Evolutionary conservation across 1,284 basidiomycete genomes (phyloP).

Genomic region (Papiliotrema flavescens): DNA sequence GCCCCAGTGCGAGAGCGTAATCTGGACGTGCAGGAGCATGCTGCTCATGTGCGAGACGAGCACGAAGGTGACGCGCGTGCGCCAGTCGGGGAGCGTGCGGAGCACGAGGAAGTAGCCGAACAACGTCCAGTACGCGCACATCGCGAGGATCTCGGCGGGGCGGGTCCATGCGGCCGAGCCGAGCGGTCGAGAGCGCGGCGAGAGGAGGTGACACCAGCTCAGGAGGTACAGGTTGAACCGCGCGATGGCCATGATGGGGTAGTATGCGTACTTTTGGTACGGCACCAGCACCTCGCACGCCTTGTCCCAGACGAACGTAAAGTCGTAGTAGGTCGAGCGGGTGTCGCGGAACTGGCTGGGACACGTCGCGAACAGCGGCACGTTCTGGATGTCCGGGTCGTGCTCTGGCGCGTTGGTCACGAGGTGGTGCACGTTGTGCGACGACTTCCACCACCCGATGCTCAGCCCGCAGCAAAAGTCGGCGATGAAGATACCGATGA

Average conservation of each 20-base stretch:
- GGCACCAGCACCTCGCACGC: constrained; percentile 30
- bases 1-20: constrained; percentile 49
- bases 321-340: constrained; percentile 23
- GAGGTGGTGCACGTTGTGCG: constrained; percentile 46
- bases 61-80: constrained; percentile 40
- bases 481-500: constrained; percentile 40
- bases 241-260: constrained; percentile 43
- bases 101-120: constrained; percentile 40
- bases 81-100: constrained; percentile 29
- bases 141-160: constrained; percentile 27
- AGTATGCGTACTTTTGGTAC: constrained; percentile 45
- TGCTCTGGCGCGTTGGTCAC: constrained; percentile 37
- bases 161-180: constrained; percentile 9
- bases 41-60: constrained; percentile 28
- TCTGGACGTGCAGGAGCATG: constrained; percentile 30
- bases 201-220: constrained; percentile 16
- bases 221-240: constrained; percentile 48
- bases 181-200: constrained; percentile 21
- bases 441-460: constrained; percentile 47
- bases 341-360: constrained; percentile 36
- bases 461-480: constrained; percentile 42
- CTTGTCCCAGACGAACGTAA: constrained; percentile 13
- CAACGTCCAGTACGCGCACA: constrained; percentile 27
- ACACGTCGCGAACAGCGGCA: constrained; percentile 47
- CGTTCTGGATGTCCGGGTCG: constrained; percentile 48